Percentiles rank a stretch among this genome's conserved stretches.
phyloP scores from a whole-genome alignment of 495 filamentous ascomycete genomes.

The Penicillium coffeae region DNA sequence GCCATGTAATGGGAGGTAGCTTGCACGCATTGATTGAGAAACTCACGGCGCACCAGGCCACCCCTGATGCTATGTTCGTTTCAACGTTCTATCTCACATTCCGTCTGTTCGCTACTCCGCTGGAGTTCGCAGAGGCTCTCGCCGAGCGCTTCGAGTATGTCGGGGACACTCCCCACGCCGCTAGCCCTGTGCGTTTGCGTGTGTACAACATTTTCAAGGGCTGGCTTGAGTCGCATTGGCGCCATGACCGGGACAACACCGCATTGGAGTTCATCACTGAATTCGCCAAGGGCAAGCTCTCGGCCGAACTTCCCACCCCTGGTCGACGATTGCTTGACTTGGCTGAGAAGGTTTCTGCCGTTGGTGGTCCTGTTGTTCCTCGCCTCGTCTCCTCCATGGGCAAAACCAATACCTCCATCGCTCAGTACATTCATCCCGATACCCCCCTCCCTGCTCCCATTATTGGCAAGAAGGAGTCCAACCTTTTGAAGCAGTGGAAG shows the following conservation, averaged over 20 bases:
- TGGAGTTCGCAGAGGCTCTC: constrained; percentile 73
- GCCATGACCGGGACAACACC: constrained; percentile 67
- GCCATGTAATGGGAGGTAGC: constrained; percentile 89
- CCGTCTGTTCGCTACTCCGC: constrained; percentile 83
- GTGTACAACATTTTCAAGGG: constrained; percentile 97
- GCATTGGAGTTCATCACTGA: constrained; percentile 70
- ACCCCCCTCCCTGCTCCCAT: constrained; percentile 64
- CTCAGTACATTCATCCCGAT: constrained; percentile 65
- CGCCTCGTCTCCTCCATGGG: constrained; percentile 83
- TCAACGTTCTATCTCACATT: constrained; percentile 97
- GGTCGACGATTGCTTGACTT: constrained; percentile 76
- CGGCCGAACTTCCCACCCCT: constrained; percentile 64
- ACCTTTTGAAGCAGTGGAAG: constrained; percentile 70
- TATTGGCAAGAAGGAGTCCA: constrained; percentile 71
- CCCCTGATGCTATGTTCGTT: constrained; percentile 89
- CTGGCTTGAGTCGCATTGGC: constrained; percentile 97
- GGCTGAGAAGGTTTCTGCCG: constrained; percentile 73
- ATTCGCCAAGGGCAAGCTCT: constrained; percentile 74
- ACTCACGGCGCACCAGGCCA: constrained; percentile 88
- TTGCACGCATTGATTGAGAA: constrained; percentile 88
- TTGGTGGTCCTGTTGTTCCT: constrained; percentile 74
- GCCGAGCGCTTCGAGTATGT: constrained; percentile 92
- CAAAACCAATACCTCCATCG: constrained; percentile 73
- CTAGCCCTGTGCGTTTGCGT: constrained; percentile 76
- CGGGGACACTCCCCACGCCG: constrained; percentile 66